These are phyloP conservation scores for Cocos nucifera DNA, from an alignment of 176 grass and related monocot species.

Conservation along the genomic window DNA sequence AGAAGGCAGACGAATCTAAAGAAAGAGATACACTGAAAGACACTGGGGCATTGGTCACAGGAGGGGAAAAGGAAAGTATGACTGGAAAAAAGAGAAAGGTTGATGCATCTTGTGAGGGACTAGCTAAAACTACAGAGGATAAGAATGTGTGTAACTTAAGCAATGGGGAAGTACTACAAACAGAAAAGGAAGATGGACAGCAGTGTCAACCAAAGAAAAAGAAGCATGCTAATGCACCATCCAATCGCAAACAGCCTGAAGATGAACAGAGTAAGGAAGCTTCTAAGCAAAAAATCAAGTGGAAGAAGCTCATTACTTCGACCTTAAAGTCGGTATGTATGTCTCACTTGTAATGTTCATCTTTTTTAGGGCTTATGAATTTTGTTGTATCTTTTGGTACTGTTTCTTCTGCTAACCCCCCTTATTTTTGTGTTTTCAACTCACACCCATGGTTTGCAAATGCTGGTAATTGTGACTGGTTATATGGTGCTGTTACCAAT, in stretches of 20 bases:
- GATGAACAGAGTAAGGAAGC: constrained; percentile 14
- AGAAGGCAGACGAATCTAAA: background rate
- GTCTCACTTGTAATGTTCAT: background rate
- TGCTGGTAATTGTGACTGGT: too few relatives aligned
- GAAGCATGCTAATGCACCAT: constrained; percentile 15
- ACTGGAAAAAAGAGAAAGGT: constrained; percentile 67
- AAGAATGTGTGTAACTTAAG: constrained; percentile 1
- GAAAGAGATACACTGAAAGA: constrained; percentile 17
- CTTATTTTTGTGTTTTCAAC: too few relatives aligned
- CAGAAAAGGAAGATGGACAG: constrained; percentile 18
- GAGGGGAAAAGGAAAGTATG: constrained; percentile 13
- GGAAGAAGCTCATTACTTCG: constrained; percentile 83
- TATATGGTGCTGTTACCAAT: too few relatives aligned
- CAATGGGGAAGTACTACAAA: constrained; percentile 38
- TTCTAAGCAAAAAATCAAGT: constrained; percentile 57
- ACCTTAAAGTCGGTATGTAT: constrained; percentile 44
- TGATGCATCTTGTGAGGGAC: constrained; percentile 20
- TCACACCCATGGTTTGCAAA: too few relatives aligned
- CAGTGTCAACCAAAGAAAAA: constrained; percentile 37
- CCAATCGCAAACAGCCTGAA: constrained; percentile 5
- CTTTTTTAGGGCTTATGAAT: background rate
- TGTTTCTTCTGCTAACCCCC: too few relatives aligned
- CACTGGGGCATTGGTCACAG: background rate
- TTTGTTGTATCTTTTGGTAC: background rate
- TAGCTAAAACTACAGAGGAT: constrained; percentile 18